A percentile compares a stretch with the other conserved stretches of the same genome.
Conservation (phyloP, 768 basidiomycete genomes). For the Boletus reticulatus region DNA sequence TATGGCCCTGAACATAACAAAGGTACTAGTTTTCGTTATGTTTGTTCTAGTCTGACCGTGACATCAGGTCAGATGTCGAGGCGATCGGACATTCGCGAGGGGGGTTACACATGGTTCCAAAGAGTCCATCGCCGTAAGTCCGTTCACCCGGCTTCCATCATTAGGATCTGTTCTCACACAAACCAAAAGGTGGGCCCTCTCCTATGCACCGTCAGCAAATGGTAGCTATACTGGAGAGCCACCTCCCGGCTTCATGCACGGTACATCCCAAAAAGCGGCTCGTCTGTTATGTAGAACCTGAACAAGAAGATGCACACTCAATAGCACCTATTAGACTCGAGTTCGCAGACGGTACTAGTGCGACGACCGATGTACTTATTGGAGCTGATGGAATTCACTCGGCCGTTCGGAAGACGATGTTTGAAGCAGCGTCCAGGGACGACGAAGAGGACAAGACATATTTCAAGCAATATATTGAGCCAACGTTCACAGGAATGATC, state of each 20-base stretch:
- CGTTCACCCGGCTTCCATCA: background rate
- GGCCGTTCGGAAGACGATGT: constrained; percentile 23
- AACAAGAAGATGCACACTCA: constrained; percentile 26
- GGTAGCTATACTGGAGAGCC: constrained; percentile 15
- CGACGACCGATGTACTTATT: constrained; percentile 41
- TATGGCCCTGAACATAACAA: constrained; percentile 5
- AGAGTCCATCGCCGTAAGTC: constrained; percentile 20
- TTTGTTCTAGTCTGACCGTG: background rate
- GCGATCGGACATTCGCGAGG: constrained; percentile 31
- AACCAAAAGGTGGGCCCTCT: constrained; percentile 3
- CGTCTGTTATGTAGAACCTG: constrained; percentile 6
- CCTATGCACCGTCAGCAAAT: constrained; percentile 25
- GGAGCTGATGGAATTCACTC: constrained; percentile 46
- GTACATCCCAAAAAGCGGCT: constrained; percentile 21
- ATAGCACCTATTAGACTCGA: constrained; percentile 9
- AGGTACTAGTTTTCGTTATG: constrained; percentile 6
- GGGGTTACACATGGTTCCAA: constrained; percentile 32
- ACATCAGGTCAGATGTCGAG: background rate
- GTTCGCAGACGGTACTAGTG: constrained; percentile 13
- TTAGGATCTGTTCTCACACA: background rate
- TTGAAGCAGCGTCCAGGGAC: constrained; percentile 14
- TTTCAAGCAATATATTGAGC: constrained; percentile 16
- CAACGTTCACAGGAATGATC: constrained; percentile 41
- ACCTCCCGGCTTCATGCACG: constrained; percentile 18
- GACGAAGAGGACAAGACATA: background rate